A percentile compares a stretch with the other conserved stretches of the same genome.
phyloP scores from a whole-genome alignment of 352 stramenopile genomes.

The Phytophthora pluvialis region DNA sequence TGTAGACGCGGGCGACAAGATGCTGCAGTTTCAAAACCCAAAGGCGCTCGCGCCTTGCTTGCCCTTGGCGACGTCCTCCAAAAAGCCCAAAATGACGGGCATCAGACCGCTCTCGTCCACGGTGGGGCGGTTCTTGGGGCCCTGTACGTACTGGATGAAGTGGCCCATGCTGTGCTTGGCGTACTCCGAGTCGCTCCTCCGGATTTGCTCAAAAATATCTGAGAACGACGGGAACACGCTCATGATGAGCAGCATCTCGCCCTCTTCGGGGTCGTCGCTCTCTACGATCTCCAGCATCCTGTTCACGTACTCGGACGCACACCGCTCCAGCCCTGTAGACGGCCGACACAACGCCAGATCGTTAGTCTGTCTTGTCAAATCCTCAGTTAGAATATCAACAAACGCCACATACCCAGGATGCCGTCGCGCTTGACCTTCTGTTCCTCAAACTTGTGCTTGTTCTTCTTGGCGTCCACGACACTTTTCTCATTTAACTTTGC shows the following conservation, averaged over 20 bases:
- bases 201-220: conserved; percentile 88
- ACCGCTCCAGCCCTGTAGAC: conserved; percentile 8
- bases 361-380: conserved; percentile 3
- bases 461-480: conserved; percentile 75
- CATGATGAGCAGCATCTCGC: conserved; percentile 84
- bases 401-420: conserved; percentile 60
- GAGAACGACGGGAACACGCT: conserved; percentile 89
- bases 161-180: conserved; percentile 88
- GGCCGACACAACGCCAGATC: neutral
- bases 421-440: conserved; percentile 85
- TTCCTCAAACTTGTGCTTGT: conserved; percentile 82
- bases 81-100: conserved; percentile 73
- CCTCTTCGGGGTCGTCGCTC: conserved; percentile 76
- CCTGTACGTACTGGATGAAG: conserved; percentile 83
- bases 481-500: conserved; percentile 71
- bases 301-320: conserved; percentile 83
- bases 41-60: conserved; percentile 71
- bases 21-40: conserved; percentile 67
- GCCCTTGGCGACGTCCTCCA: conserved; percentile 71
- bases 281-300: conserved; percentile 90
- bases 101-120: conserved; percentile 77
- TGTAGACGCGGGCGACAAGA: conserved; percentile 34
- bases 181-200: conserved; percentile 76
- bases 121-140: conserved; percentile 85
- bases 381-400: neutral